phyloP scores from a whole-genome alignment of 106 monocot species.

The Dendrobium huoshanense region DNA sequence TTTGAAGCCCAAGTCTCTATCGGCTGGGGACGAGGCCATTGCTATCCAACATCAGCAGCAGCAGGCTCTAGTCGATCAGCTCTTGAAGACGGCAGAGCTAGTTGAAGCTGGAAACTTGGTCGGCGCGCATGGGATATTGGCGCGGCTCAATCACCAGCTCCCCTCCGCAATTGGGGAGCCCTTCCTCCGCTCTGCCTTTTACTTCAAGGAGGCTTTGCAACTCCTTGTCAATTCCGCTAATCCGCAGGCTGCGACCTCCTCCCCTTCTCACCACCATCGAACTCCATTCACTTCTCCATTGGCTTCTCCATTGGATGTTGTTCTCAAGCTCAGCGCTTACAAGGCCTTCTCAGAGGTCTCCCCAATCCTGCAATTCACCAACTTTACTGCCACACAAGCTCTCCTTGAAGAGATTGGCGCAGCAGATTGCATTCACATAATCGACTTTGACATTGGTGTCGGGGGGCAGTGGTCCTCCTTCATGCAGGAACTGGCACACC shows the following conservation, averaged over 20 bases:
- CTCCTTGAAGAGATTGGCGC: slow-evolving; percentile 57
- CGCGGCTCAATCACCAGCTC: slow-evolving; percentile 99
- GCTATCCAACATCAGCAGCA: slow-evolving; percentile 22
- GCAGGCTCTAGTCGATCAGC: slow-evolving; percentile 57
- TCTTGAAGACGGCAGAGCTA: slow-evolving; percentile 75
- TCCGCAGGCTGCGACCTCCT: slow-evolving; percentile 2
- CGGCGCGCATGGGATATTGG: slow-evolving; percentile 97
- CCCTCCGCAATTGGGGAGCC: slow-evolving; percentile 68
- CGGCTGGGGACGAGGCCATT: background rate
- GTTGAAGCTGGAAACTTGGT: slow-evolving; percentile 64
- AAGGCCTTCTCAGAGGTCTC: slow-evolving; percentile 84
- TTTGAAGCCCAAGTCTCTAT: slow-evolving; percentile 21
- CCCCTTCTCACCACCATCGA: slow-evolving; percentile 4
- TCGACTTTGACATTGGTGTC: slow-evolving; percentile 88
- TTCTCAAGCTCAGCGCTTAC: slow-evolving; percentile 72
- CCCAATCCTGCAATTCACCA: slow-evolving; percentile 77
- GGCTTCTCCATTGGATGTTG: slow-evolving; percentile 45
- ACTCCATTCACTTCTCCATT: slow-evolving; percentile 3
- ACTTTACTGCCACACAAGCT: slow-evolving; percentile 72
- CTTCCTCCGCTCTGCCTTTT: slow-evolving; percentile 66
- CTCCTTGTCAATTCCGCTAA: background rate
- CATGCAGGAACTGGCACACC: slow-evolving; percentile 83
- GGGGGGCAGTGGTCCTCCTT: slow-evolving; percentile 94
- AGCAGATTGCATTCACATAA: slow-evolving; percentile 56
- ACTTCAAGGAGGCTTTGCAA: slow-evolving; percentile 75